Evolutionary conservation across 164 flowering plant species (phyloP).

Genomic region (Nelumbo lutea): DNA sequence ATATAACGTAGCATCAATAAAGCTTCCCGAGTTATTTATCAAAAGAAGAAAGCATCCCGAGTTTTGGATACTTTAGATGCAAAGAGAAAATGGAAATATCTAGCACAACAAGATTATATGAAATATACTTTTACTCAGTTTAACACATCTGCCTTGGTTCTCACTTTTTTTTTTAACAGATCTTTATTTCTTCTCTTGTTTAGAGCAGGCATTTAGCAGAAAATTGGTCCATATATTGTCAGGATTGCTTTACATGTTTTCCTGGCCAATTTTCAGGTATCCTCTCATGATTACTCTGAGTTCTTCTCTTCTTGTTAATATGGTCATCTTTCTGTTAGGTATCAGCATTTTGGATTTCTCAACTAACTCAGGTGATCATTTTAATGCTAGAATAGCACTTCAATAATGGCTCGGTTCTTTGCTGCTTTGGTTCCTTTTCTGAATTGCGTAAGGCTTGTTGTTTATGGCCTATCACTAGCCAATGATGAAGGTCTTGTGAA

Average conservation of each 20-base stretch:
- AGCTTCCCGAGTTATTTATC: too few species aligned
- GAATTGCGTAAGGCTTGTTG: constrained; percentile 68
- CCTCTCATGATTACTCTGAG: not conserved
- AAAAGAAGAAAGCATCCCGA: too few species aligned
- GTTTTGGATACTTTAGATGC: too few species aligned
- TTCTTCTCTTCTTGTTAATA: not conserved
- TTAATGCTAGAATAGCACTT: constrained; percentile 66
- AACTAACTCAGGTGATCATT: constrained; percentile 18
- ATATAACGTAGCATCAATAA: too few species aligned
- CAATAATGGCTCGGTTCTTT: constrained; percentile 75
- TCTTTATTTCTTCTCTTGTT: constrained; percentile 7
- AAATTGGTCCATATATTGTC: constrained; percentile 85
- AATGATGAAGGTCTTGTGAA: constrained; percentile 65
- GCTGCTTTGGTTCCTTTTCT: constrained; percentile 73
- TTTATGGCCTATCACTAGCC: constrained; percentile 64
- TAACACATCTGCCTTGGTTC: too few species aligned
- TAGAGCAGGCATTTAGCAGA: constrained; percentile 76
- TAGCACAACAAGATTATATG: too few species aligned
- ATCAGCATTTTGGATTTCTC: not conserved
- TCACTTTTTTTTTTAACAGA: not conserved
- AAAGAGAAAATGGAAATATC: too few species aligned
- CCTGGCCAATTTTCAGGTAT: constrained; percentile 96
- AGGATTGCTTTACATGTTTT: constrained; percentile 72
- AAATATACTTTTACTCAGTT: too few species aligned
- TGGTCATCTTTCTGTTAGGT: not conserved